Evolutionary conservation across 176 grass and related monocot species (phyloP), one percentile per base, ranked within the genome.

Genomic region (Ampelocalamus luodianensis): DNA sequence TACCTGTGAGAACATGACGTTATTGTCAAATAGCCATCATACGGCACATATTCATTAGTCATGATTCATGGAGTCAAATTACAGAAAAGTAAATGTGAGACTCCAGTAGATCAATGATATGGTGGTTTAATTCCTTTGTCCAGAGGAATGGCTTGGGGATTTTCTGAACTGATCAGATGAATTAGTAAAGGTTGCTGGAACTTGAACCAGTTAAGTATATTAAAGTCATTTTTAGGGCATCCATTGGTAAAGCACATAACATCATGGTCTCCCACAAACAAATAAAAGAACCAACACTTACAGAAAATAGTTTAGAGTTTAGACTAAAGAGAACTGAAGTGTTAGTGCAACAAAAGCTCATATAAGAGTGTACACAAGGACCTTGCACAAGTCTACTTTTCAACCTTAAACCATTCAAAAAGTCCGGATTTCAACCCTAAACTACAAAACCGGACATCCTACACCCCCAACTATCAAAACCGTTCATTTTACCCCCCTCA

Each of bases 1-100:
- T 91, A 92, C 96, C 96, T 99, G 75, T 10, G 71, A 56, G 78
- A 68, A 83, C 50, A 87, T 6, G 17, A 79, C 50, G n/a, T 59
- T 46, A 37, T 68, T 61, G 14, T 82, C 38, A 37, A 18, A 77
- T 24, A 6, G 2, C 22, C 53, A 86, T 82, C 72, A 22, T 27
- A 75, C 4, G 8, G 24, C 49, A 38, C 72, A 46, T 13, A 66
- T 5, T 64, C 13, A 77, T 76, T 46, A 67, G 45, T 26, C 12
- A 72, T 54, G 46, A 5, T 58, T 29, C 29, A 29, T 29, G 58
- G 15, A 73, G 39, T 77, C 10, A 66, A 73, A 84, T 1, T 82
- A 39, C 27, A 58, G 72, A 50, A 40, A 78, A 20, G 3, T 15
- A 79, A 73, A 65, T 15, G 16, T 8, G 61, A 50, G 6, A 77